These are phyloP conservation scores for Stephania cephalantha DNA, from an alignment of 164 flowering plant genomes.

Conservation along the genomic window DNA sequence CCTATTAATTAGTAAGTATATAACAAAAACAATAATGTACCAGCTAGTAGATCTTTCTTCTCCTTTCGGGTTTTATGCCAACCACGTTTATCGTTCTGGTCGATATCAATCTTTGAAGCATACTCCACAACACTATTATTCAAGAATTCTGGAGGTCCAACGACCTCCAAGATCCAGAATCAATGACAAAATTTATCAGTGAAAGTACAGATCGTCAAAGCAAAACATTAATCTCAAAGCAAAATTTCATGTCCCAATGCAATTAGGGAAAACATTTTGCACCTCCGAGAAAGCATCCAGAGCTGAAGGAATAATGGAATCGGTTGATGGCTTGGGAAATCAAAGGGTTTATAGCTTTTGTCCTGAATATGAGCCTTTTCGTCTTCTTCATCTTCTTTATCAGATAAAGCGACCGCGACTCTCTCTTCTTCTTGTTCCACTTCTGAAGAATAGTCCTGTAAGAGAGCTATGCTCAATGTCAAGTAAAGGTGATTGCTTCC, in stretches of 20 bases:
- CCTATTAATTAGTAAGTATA: too few relatives aligned
- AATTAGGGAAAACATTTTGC: slow-evolving; percentile 10
- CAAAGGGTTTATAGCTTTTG: slow-evolving; percentile 21
- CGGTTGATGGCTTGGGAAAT: slow-evolving; percentile 26
- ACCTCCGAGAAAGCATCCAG: slow-evolving; percentile 85
- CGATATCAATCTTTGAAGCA: slow-evolving; percentile 24
- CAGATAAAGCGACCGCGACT: slow-evolving; percentile 27
- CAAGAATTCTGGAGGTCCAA: slow-evolving; percentile 86
- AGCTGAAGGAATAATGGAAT: slow-evolving; percentile 77
- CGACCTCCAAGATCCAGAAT: slow-evolving; percentile 46
- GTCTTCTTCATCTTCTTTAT: slow-evolving; percentile 21
- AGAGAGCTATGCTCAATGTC: slow-evolving; percentile 41
- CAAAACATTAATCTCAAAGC: neutral
- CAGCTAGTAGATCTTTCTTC: slow-evolving; percentile 65
- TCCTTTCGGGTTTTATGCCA: slow-evolving; percentile 36
- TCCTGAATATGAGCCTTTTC: slow-evolving; percentile 10
- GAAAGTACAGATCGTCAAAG: neutral
- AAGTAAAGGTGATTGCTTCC: too few relatives aligned
- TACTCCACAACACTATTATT: slow-evolving; percentile 49
- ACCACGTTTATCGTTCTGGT: slow-evolving; percentile 34
- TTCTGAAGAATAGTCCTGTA: slow-evolving; percentile 82
- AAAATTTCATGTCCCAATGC: neutral
- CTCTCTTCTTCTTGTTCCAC: slow-evolving; percentile 56
- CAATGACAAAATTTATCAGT: neutral
- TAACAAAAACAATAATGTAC: slow-evolving; percentile 23